These are phyloP conservation scores for Irpex sp. DNA, from an alignment of 1,284 basidiomycete genomes.

Conservation along the genomic window DNA sequence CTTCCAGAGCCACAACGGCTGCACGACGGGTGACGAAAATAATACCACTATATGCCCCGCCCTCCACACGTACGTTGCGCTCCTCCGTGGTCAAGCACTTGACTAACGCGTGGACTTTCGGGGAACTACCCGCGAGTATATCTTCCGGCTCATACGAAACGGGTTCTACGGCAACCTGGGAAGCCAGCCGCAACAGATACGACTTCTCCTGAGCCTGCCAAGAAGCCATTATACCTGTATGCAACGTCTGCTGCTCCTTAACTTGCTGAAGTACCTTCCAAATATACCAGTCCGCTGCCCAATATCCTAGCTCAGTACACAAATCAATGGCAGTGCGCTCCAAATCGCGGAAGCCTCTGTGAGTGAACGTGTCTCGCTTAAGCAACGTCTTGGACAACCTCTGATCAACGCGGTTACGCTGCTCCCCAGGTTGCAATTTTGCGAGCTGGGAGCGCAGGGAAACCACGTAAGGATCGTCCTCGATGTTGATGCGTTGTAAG, in stretches of 20 bases:
- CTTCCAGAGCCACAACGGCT: constrained; percentile 57
- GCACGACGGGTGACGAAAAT: constrained; percentile 73
- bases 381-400: constrained; percentile 53
- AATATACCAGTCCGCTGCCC: constrained; percentile 75
- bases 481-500: constrained; percentile 45
- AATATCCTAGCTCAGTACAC: constrained; percentile 54
- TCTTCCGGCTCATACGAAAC: constrained; percentile 44
- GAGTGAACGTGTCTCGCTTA: constrained; percentile 56
- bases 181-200: constrained; percentile 48
- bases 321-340: constrained; percentile 50
- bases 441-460: constrained; percentile 42
- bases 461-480: constrained; percentile 58
- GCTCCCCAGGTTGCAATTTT: constrained; percentile 30
- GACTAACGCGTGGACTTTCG: constrained; percentile 55
- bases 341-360: constrained; percentile 60
- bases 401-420: constrained; percentile 53
- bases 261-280: constrained; percentile 50
- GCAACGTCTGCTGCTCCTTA: constrained; percentile 37
- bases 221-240: constrained; percentile 41
- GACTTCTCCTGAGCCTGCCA: constrained; percentile 55
- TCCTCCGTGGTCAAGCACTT: constrained; percentile 53
- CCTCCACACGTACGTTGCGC: constrained; percentile 36
- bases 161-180: constrained; percentile 34
- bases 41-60: constrained; percentile 62
- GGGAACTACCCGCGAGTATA: constrained; percentile 44